Evolutionary conservation across 2,329 filamentous ascomycete species (phyloP), one percentile per base, ranked within the genome.

Genomic region (Xylaria sp.): DNA sequence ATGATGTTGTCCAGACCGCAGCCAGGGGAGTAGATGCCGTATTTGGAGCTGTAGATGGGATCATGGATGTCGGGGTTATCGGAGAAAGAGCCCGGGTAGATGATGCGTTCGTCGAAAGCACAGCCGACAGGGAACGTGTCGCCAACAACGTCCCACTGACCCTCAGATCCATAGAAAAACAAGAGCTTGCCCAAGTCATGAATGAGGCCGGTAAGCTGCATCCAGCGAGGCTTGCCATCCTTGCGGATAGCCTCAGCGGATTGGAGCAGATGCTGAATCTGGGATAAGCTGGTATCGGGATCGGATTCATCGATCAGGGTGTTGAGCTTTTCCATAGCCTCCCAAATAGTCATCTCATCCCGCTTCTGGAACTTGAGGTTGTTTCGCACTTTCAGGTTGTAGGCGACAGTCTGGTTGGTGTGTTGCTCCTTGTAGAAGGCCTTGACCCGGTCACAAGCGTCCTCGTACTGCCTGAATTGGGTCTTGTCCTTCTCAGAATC

Each of bases 141-240:
- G 66, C 94, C 94, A 29, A 97, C 94, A 2, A 97, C 93, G 77
- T 97, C 93, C 94, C 94, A 97, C 82, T 97, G 94, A 60, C 93
- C 93, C 76, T 91, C 84, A n/a, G 92, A 93, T 69, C 89, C 92
- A 82, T 92, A 92, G 83, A 93, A 92, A 84, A 90, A 92, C 71
- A 93, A 87, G 12, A 94, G 86, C 82, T 94, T 94, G 79, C 92
- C 92, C 0, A 94, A 85, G 77, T 94, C 92, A 81, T 94, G 92
- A 79, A 94, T 91, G 27, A 94, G 85, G 6, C 92, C 92, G 0
- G 89, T 91, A 32, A 93, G 81, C 82, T 93, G 91, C 90, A 94
- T 93, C 92, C 92, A 94, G 73, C 91, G 86, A 9, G 92, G 92
- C 84, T 93, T 92, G 78, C 91, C 91, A 79, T 97, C 94, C 58